Conservation (phyloP, 345 rosid species). For the Salix purpurea region DNA sequence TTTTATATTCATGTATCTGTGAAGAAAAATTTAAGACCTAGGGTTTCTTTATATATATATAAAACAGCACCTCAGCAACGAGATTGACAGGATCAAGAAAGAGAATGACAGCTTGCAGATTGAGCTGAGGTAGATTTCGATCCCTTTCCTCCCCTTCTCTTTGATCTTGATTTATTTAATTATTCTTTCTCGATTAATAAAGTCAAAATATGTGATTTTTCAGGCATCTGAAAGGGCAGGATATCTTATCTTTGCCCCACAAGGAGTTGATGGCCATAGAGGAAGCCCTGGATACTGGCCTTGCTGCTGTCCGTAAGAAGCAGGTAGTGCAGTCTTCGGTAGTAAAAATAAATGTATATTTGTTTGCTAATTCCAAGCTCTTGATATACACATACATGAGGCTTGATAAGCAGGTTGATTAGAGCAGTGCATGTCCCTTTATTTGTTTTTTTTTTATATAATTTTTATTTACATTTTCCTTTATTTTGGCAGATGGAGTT, state of each 20-base stretch:
- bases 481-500: slow-evolving; percentile 20
- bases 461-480: not conserved
- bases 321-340: slow-evolving; percentile 29
- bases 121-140: slow-evolving; percentile 58
- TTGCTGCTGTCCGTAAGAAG: slow-evolving; percentile 42
- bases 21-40: slow-evolving; percentile 1
- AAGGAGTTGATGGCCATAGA: slow-evolving; percentile 54
- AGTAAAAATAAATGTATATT: not conserved
- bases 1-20: not conserved
- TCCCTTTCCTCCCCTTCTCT: not conserved
- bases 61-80: slow-evolving; percentile 57
- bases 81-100: slow-evolving; percentile 75
- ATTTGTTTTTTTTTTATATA: not conserved
- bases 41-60: not conserved
- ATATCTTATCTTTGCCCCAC: slow-evolving; percentile 54
- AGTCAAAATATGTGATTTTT: not conserved
- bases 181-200: not conserved
- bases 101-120: slow-evolving; percentile 83
- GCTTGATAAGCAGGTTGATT: not conserved
- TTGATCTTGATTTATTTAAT: not conserved
- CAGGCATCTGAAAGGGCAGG: slow-evolving; percentile 76
- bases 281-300: slow-evolving; percentile 70
- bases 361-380: not conserved
- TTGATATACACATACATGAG: not conserved
- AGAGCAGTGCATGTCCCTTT: no score